phyloP scores from a whole-genome alignment of 495 filamentous ascomycete species.

The Schizothecium vesticola region DNA sequence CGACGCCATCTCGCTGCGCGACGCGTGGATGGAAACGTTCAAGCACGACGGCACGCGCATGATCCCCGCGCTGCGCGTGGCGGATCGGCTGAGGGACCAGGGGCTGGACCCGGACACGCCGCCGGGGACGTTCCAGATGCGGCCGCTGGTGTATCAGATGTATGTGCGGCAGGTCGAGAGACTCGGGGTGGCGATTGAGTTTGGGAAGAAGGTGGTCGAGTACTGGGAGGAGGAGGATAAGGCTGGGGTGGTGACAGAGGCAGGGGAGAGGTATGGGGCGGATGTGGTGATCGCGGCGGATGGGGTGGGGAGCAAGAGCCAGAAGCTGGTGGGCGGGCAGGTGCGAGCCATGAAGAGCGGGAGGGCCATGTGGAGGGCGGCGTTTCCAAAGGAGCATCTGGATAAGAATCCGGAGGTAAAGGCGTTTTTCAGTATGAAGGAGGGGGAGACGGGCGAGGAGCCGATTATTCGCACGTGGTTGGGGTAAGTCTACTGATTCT shows the following conservation, averaged over 20 bases:
- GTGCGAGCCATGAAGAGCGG: constrained; percentile 44
- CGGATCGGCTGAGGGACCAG: constrained; percentile 35
- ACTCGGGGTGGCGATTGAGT: constrained; percentile 49
- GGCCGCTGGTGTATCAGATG: constrained; percentile 53
- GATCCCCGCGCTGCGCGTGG: constrained; percentile 32
- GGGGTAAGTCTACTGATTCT: constrained; percentile 27
- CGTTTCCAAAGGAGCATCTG: constrained; percentile 32
- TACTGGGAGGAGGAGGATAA: constrained; percentile 46
- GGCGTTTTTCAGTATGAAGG: constrained; percentile 40
- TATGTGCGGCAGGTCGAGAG: constrained; percentile 47
- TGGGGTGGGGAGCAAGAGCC: constrained; percentile 50
- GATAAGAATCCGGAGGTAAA: constrained; percentile 42
- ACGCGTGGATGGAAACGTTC: constrained; percentile 47
- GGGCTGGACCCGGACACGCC: constrained; percentile 33
- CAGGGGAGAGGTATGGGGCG: constrained; percentile 46
- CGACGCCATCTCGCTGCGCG: constrained; percentile 39
- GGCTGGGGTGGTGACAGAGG: constrained; percentile 42
- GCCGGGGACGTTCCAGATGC: constrained; percentile 40
- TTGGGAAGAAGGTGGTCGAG: constrained; percentile 45
- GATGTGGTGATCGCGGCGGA: constrained; percentile 58
- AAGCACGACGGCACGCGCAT: constrained; percentile 50
- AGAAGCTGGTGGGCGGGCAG: constrained; percentile 45
- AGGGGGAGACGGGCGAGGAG: constrained; percentile 31
- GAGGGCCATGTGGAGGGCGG: constrained; percentile 50
- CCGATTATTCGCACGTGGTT: constrained; percentile 39